These are phyloP conservation scores for Lachancea sp. DNA, from an alignment of 805 yeast species.

Conservation along the genomic window DNA sequence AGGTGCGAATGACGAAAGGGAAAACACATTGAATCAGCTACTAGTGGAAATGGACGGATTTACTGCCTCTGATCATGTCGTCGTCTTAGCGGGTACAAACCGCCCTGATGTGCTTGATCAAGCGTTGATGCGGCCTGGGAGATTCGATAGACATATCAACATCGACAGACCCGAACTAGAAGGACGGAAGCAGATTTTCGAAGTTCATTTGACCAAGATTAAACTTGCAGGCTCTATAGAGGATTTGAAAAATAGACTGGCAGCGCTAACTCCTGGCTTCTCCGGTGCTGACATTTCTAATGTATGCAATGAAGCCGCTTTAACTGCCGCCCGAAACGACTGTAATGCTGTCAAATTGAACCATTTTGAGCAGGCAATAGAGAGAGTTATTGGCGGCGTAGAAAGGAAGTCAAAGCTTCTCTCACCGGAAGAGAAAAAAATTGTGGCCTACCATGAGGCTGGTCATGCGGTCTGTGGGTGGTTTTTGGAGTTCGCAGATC, in stretches of 20 bases:
- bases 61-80: conserved; percentile 80
- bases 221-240: conserved; percentile 45
- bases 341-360: conserved; percentile 52
- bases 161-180: conserved; percentile 84
- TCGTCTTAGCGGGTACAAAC: conserved; percentile 91
- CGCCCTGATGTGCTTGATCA: conserved; percentile 86
- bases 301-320: conserved; percentile 90
- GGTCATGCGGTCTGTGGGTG: conserved; percentile 97
- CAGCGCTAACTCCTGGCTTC: conserved; percentile 91
- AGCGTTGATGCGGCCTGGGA: conserved; percentile 88
- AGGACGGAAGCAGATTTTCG: conserved; percentile 82
- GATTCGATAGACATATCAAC: conserved; percentile 85
- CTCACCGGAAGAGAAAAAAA: conserved; percentile 71
- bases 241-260: conserved; percentile 71
- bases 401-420: conserved; percentile 78
- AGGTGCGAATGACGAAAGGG: conserved; percentile 89
- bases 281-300: conserved; percentile 96
- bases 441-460: conserved; percentile 93
- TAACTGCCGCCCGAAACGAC: conserved; percentile 80
- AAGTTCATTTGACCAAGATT: conserved; percentile 66
- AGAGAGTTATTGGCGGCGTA: conserved; percentile 90
- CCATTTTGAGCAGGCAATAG: conserved; percentile 90
- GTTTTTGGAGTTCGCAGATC: conserved; percentile 84
- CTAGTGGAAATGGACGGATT: conserved; percentile 96
- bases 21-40: conserved; percentile 84